Evolutionary conservation across 2,329 filamentous ascomycete species (phyloP).

Genomic region (Colletotrichum falcatum): DNA sequence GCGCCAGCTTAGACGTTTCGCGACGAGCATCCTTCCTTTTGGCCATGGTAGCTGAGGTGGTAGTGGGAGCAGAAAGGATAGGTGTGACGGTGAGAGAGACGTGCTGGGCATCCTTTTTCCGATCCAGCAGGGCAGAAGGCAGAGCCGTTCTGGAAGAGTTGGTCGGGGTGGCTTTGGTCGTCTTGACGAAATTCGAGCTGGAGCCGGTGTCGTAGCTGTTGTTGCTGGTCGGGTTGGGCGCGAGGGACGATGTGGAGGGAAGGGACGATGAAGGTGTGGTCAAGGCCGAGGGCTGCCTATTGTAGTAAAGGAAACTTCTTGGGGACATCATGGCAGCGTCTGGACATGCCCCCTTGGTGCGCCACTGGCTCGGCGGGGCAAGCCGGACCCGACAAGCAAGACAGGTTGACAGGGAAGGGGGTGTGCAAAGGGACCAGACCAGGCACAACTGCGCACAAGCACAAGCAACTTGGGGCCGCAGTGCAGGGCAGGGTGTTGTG

Average conservation of each 20-base stretch:
- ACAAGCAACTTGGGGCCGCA: slow-evolving; percentile 30
- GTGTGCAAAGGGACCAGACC: slow-evolving; percentile 33
- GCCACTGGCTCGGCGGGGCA: slow-evolving; percentile 42
- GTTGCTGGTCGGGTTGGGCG: slow-evolving; percentile 29
- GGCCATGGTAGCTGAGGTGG: slow-evolving; percentile 41
- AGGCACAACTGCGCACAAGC: slow-evolving; percentile 34
- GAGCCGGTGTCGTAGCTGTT: slow-evolving; percentile 23
- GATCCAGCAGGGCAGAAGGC: slow-evolving; percentile 39
- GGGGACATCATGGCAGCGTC: slow-evolving; percentile 43
- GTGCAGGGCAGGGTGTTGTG: slow-evolving; percentile 13
- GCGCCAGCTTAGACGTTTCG: slow-evolving; percentile 41
- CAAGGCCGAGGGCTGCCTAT: slow-evolving; percentile 40
- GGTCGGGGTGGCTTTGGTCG: slow-evolving; percentile 15
- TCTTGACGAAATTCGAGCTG: slow-evolving; percentile 8
- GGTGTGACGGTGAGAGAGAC: slow-evolving; percentile 41
- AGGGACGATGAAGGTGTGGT: slow-evolving; percentile 21
- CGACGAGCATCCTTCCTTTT: slow-evolving; percentile 42
- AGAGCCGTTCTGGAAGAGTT: slow-evolving; percentile 36
- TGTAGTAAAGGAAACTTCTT: slow-evolving; percentile 44
- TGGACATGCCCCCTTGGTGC: slow-evolving; percentile 40
- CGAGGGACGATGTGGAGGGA: slow-evolving; percentile 19
- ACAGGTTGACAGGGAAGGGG: slow-evolving; percentile 41
- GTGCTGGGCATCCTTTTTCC: slow-evolving; percentile 43
- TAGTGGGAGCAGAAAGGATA: slow-evolving; percentile 36
- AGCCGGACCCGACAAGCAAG: slow-evolving; percentile 40